Conservation (phyloP, 2,329 filamentous ascomycete species). For the Aspergillus ochraceus region DNA sequence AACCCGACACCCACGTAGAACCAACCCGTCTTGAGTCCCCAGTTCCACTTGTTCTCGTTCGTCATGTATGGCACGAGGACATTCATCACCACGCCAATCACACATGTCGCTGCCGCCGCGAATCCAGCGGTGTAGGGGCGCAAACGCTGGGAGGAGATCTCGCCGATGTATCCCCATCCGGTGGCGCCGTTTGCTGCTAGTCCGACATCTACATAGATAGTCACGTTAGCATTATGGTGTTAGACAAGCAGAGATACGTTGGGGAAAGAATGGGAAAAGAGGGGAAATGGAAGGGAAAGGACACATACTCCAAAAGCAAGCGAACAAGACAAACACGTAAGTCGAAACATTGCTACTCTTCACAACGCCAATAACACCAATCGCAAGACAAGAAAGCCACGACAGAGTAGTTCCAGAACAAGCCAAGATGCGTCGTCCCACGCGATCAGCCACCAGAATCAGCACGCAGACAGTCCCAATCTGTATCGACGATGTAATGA, state of each 20-base stretch:
- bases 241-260: no score
- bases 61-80: constrained; percentile 13
- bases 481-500: constrained; percentile 11
- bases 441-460: not conserved
- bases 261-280: no score
- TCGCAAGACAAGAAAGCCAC: constrained; percentile 8
- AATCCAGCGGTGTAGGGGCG: constrained; percentile 21
- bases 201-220: constrained; percentile 18
- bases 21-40: constrained; percentile 12
- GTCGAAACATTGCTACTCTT: constrained; percentile 3
- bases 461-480: constrained; percentile 4
- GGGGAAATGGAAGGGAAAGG: not conserved
- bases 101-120: constrained; percentile 9
- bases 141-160: constrained; percentile 39
- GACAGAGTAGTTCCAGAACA: constrained; percentile 9
- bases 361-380: constrained; percentile 5
- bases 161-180: constrained; percentile 33
- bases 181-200: constrained; percentile 27
- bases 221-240: no score
- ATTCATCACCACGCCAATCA: constrained; percentile 8
- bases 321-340: constrained; percentile 7
- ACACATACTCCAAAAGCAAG: constrained; percentile 12
- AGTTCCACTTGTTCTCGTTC: constrained; percentile 13
- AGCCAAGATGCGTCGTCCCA: constrained; percentile 3
- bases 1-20: constrained; percentile 11